Evolutionary conservation across 2,329 filamentous ascomycete genomes (phyloP), one percentile per base, ranked within the genome.

Genomic region (Graphiopsis chlorocephala): DNA sequence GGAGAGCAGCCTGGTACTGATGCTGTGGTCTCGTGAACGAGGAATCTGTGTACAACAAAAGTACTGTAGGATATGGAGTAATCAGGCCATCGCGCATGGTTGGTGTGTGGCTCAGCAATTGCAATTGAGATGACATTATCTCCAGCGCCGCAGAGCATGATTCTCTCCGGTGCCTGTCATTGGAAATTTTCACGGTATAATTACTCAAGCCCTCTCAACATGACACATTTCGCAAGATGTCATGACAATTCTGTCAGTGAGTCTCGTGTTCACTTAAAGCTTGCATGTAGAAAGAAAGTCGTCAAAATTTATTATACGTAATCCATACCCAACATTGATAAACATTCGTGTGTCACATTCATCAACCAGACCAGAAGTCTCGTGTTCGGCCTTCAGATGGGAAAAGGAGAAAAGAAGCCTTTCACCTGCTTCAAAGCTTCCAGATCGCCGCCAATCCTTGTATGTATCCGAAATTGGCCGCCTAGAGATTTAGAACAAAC

Each of bases 401-500:
- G 38, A 1, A 38, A 20, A 42, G 17, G 38, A 31, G 29, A 10
- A 31, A 6, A 42, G 17, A 20, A 23, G 38, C 7, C n/a, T 11
- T 45, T 10, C n/a, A 15, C 38, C n/a, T 20, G 38, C 38, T 20
- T 20, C 38, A n/a, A 20, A 20, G n/a, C n/a, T 23, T 20, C 17
- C n/a, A 20, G 38, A 45, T 20, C 38, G n/a, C n/a, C 38, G 4
- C 17, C 38, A 7, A 45, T 45, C 38, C n/a, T 7, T 20, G 38
- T 45, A 20, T 20, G 3, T 8, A 45, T 20, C n/a, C n/a, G 3
- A 11, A 45, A 12, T 12, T 12, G 38, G n/a, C 38, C 38, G 23
- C 23, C 38, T 45, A 45, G 5, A 20, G 5, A 25, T 14, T 23
- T 58, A 69, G 64, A 69, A 69, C 45, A 69, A 47, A 26, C 68